Evolutionary conservation across 75 land plant genomes (phyloP).

Genomic region (Cunninghamia lanceolata): DNA sequence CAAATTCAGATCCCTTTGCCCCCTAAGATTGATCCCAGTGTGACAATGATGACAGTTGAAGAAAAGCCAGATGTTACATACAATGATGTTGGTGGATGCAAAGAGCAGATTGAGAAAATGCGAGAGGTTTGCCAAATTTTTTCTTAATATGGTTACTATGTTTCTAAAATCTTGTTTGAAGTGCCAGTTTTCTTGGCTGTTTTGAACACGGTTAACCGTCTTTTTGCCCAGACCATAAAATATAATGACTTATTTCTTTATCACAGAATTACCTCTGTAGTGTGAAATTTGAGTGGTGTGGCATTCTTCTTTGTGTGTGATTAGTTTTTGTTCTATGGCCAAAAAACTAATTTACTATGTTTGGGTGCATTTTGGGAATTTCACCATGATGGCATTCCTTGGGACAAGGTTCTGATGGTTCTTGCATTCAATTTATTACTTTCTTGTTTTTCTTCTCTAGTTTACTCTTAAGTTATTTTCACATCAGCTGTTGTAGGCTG

Average conservation of each 20-base stretch:
- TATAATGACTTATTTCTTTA: neutral
- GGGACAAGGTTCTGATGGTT: neutral
- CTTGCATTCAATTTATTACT: neutral
- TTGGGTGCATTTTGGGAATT: neutral
- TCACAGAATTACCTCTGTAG: no score
- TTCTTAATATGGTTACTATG: neutral
- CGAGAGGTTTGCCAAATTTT: conserved; percentile 57
- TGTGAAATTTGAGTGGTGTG: neutral
- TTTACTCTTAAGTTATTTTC: neutral
- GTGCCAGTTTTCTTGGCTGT: neutral
- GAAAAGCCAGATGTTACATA: conserved; percentile 99
- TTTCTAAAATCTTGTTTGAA: neutral
- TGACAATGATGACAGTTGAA: conserved; percentile 99
- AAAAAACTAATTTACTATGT: neutral
- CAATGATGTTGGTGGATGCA: conserved; percentile 99
- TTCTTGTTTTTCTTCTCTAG: neutral
- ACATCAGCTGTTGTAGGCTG: neutral
- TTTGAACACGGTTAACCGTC: neutral
- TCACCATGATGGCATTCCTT: neutral
- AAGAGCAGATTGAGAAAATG: conserved; percentile 99
- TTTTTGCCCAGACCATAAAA: neutral
- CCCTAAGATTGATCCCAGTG: conserved; percentile 99
- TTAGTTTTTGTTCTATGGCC: neutral
- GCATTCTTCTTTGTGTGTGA: neutral
- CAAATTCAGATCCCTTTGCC: conserved; percentile 99